Evolutionary conservation across 1,284 basidiomycete genomes (phyloP).

Genomic region (Apiotrichum brassicae): DNA sequence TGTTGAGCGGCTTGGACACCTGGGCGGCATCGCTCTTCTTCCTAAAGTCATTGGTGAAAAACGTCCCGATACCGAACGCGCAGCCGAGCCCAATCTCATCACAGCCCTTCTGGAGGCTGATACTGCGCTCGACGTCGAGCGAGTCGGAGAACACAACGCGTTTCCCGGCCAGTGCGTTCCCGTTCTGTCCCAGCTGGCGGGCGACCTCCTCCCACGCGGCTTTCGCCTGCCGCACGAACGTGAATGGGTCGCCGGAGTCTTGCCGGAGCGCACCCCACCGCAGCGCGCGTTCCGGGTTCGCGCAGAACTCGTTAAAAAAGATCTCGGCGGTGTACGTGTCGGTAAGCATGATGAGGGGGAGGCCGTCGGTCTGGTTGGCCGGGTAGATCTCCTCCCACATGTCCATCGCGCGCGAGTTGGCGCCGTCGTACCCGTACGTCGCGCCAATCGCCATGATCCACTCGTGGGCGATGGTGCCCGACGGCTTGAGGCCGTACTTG

Average conservation of each 20-base stretch:
- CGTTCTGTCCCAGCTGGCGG: conserved; percentile 47
- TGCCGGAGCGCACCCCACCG: conserved; percentile 81
- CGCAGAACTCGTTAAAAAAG: conserved; percentile 71
- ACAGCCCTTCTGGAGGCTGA: conserved; percentile 64
- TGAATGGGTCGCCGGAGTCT: conserved; percentile 80
- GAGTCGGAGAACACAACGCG: conserved; percentile 76
- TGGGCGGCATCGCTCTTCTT: conserved; percentile 55
- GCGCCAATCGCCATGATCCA: conserved; percentile 95
- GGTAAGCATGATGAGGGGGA: conserved; percentile 69
- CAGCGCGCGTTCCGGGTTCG: conserved; percentile 56
- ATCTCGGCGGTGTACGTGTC: conserved; percentile 83
- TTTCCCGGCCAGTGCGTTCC: conserved; percentile 58
- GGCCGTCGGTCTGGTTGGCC: conserved; percentile 44
- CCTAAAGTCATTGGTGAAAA: conserved; percentile 78
- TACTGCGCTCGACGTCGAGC: conserved; percentile 63
- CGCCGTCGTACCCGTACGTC: conserved; percentile 67
- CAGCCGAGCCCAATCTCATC: conserved; percentile 66
- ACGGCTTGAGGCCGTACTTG: conserved; percentile 60
- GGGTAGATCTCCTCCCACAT: conserved; percentile 78
- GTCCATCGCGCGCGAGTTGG: conserved; percentile 66
- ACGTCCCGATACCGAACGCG: conserved; percentile 86
- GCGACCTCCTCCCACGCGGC: conserved; percentile 52
- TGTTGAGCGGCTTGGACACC: conserved; percentile 76
- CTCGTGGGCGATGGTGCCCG: conserved; percentile 88
- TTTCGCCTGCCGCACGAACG: conserved; percentile 66